phyloP scores from a whole-genome alignment of 768 basidiomycete genomes.

The Megacollybia marginata region DNA sequence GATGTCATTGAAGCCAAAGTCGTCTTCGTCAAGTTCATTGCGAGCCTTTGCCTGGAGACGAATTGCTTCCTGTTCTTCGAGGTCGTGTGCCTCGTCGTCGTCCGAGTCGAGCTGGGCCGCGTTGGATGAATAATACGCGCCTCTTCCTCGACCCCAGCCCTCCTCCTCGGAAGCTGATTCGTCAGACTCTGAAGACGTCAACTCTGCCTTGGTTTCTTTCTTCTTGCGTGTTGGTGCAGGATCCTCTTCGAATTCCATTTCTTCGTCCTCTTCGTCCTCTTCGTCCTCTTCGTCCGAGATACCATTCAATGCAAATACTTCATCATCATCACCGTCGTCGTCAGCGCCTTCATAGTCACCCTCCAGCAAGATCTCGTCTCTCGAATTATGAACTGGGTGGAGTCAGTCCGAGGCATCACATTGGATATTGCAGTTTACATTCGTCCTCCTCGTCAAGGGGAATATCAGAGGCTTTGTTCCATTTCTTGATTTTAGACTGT shows the following conservation, averaged over 20 bases:
- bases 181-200: constrained; percentile 29
- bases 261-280: constrained; percentile 30
- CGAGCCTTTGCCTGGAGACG: constrained; percentile 71
- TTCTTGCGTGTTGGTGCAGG: constrained; percentile 20
- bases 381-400: constrained; percentile 56
- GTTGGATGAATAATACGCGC: constrained; percentile 83
- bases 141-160: constrained; percentile 75
- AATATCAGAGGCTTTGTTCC: constrained; percentile 63
- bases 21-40: constrained; percentile 65
- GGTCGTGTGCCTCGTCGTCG: constrained; percentile 81
- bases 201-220: constrained; percentile 15
- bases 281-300: constrained; percentile 44
- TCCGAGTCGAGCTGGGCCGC: constrained; percentile 75
- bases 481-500: constrained; percentile 51
- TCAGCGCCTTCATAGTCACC: constrained; percentile 45
- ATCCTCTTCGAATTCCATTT: constrained; percentile 25
- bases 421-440: constrained; percentile 38
- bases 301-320: constrained; percentile 72
- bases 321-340: constrained; percentile 57
- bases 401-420: constrained; percentile 5
- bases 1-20: constrained; percentile 75
- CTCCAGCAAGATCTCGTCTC: constrained; percentile 74
- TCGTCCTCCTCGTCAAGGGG: constrained; percentile 75
- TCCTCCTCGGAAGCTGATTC: constrained; percentile 44
- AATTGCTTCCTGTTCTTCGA: constrained; percentile 84